phyloP scores from a whole-genome alignment of 2,329 filamentous ascomycete species.

The Alternaria atra region DNA sequence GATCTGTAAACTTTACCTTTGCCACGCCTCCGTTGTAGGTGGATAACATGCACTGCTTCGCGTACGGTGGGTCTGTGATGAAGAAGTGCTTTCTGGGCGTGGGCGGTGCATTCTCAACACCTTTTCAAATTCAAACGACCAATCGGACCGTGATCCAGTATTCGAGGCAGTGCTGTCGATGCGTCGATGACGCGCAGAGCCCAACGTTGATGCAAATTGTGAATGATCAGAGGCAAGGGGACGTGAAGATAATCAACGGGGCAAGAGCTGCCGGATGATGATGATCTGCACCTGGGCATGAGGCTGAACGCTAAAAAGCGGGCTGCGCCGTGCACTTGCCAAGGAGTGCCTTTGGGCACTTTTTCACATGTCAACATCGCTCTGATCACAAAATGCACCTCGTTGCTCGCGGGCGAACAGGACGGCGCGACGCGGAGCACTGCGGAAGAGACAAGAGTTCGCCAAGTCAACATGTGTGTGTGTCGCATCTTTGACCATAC shows the following conservation, averaged over 20 bases:
- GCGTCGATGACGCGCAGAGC: slow-evolving; percentile 1
- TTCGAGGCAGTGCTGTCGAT: slow-evolving; percentile 3
- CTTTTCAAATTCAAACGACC: neutral
- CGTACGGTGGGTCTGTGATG: slow-evolving; percentile 10
- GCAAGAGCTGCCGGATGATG: slow-evolving; percentile 9
- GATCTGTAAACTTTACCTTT: neutral
- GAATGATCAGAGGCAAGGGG: slow-evolving; percentile 1
- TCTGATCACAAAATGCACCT: slow-evolving; percentile 2
- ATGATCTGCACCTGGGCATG: slow-evolving; percentile 14
- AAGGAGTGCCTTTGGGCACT: slow-evolving; percentile 3
- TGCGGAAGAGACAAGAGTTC: slow-evolving; percentile 6
- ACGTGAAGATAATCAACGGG: slow-evolving; percentile 1
- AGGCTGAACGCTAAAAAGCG: slow-evolving; percentile 17
- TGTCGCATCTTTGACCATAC: neutral
- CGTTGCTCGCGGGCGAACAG: slow-evolving; percentile 3
- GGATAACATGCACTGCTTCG: slow-evolving; percentile 2
- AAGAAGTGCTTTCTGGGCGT: slow-evolving; percentile 8
- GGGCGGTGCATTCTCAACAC: slow-evolving; percentile 9
- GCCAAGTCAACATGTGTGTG: neutral
- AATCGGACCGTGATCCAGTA: slow-evolving; percentile 8
- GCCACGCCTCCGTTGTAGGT: neutral
- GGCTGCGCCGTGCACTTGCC: slow-evolving; percentile 14
- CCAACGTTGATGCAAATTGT: slow-evolving; percentile 8
- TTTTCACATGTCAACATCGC: slow-evolving; percentile 8
- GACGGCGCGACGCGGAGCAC: slow-evolving; percentile 1